A percentile compares a stretch with the other conserved stretches of the same genome.
These are phyloP conservation scores for Tetragonia tetragonoides DNA, from an alignment of 148 eudicot genomes.

Conservation along the genomic window DNA sequence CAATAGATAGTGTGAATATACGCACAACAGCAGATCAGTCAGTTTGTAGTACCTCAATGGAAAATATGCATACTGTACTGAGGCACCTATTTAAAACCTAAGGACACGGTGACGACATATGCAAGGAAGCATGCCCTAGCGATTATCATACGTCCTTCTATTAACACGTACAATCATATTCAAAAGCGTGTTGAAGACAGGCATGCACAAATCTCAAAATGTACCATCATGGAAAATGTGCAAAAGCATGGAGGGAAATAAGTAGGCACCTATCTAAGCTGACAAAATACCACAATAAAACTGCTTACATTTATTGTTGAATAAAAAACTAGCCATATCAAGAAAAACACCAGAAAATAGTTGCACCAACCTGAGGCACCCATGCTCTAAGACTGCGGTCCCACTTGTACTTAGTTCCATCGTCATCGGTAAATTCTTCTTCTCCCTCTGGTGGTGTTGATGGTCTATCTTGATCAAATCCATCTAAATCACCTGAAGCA, in stretches of 20 bases:
- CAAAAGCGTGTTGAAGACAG: background rate
- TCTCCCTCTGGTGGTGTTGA: constrained; percentile 92
- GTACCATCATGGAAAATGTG: background rate
- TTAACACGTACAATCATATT: background rate
- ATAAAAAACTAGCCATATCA: background rate
- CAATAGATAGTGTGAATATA: background rate
- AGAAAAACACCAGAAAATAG: constrained; percentile 1
- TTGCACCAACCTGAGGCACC: constrained; percentile 84
- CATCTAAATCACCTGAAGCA: constrained; percentile 17
- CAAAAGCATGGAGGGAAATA: background rate
- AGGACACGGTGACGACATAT: too few species aligned
- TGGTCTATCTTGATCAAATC: constrained; percentile 60
- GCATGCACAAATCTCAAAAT: background rate
- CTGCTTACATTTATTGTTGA: background rate
- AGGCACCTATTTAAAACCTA: too few species aligned
- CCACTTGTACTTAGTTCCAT: constrained; percentile 94
- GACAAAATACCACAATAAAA: background rate
- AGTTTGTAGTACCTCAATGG: background rate
- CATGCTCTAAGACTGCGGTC: constrained; percentile 72
- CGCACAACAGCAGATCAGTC: background rate
- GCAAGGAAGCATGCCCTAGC: background rate
- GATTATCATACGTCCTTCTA: background rate
- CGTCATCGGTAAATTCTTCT: constrained; percentile 92
- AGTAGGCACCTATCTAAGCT: background rate
- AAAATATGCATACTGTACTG: background rate